Evolutionary conservation across 2,329 filamentous ascomycete genomes (phyloP).

Genomic region (Fusarium ramigenum): DNA sequence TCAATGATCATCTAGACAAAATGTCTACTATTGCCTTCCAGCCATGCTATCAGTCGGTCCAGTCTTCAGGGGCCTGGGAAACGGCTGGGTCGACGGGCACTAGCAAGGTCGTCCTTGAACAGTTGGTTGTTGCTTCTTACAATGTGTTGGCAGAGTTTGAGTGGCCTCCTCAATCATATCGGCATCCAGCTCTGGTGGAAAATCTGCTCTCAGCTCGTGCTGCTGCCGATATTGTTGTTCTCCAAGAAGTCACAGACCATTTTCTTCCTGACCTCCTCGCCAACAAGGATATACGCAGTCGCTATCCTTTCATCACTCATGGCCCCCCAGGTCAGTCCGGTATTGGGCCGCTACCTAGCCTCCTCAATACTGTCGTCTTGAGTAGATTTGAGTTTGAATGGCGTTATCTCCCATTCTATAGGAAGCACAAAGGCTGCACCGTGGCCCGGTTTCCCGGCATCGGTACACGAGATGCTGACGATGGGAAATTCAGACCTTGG

Average conservation of each 20-base stretch:
- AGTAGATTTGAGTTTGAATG: slow-evolving; percentile 66
- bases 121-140: slow-evolving; percentile 59
- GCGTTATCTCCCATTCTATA: slow-evolving; percentile 62
- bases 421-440: slow-evolving; percentile 67
- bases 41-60: slow-evolving; percentile 18
- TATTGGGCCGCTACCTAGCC: slow-evolving; percentile 65
- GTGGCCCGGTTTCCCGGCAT: slow-evolving; percentile 55
- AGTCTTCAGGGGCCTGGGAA: slow-evolving; percentile 4
- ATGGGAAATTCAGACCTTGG: slow-evolving; percentile 48
- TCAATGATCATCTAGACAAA: slow-evolving; percentile 1
- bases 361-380: slow-evolving; percentile 69
- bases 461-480: neutral
- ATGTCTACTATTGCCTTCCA: neutral
- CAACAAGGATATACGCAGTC: slow-evolving; percentile 54
- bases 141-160: slow-evolving; percentile 63
- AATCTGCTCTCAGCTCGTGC: slow-evolving; percentile 56
- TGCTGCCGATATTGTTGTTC: slow-evolving; percentile 58
- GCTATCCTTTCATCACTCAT: slow-evolving; percentile 67
- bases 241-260: slow-evolving; percentile 73
- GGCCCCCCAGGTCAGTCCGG: slow-evolving; percentile 62
- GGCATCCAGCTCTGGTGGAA: slow-evolving; percentile 55
- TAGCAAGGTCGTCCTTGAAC: slow-evolving; percentile 8
- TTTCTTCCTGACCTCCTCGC: slow-evolving; percentile 66
- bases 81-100: neutral
- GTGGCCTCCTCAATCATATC: slow-evolving; percentile 53